These are phyloP conservation scores for Nelumbo lutea DNA, from an alignment of 164 flowering plant genomes.

Conservation along the genomic window DNA sequence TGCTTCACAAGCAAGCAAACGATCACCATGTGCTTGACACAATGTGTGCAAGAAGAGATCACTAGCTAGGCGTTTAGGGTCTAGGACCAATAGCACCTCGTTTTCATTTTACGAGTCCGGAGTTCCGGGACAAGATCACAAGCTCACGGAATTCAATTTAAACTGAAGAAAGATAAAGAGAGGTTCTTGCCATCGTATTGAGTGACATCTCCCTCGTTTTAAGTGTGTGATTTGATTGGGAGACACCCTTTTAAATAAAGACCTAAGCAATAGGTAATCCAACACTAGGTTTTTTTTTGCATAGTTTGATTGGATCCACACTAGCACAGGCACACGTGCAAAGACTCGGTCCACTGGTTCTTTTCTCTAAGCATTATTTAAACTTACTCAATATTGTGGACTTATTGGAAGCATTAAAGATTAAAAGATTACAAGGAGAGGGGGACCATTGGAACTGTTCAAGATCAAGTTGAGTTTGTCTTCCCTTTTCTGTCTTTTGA, in stretches of 20 bases:
- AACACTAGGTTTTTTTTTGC: constrained; percentile 9
- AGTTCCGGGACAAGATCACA: background rate
- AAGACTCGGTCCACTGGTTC: constrained; percentile 12
- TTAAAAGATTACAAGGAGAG: background rate
- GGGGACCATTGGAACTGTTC: constrained; percentile 15
- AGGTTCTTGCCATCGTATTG: constrained; percentile 11
- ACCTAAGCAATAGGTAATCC: constrained; percentile 12
- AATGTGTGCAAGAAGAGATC: background rate
- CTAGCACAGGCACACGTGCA: constrained; percentile 16
- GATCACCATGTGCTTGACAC: too few relatives aligned
- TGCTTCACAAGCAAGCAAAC: too few relatives aligned
- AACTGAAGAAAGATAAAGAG: constrained; percentile 1
- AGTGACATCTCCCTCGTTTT: constrained; percentile 16
- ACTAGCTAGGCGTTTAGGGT: background rate
- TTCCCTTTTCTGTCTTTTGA: background rate
- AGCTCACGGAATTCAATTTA: constrained; percentile 1
- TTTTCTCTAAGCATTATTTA: background rate
- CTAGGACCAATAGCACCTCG: too few relatives aligned
- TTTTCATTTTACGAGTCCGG: background rate
- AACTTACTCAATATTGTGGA: background rate
- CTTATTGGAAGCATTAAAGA: constrained; percentile 11
- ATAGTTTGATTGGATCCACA: constrained; percentile 2
- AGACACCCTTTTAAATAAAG: background rate
- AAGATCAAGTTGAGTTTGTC: background rate
- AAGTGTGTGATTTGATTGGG: background rate